These are phyloP conservation scores for Blastobotrys attinorum DNA, from an alignment of 805 yeast genomes.

Conservation along the genomic window DNA sequence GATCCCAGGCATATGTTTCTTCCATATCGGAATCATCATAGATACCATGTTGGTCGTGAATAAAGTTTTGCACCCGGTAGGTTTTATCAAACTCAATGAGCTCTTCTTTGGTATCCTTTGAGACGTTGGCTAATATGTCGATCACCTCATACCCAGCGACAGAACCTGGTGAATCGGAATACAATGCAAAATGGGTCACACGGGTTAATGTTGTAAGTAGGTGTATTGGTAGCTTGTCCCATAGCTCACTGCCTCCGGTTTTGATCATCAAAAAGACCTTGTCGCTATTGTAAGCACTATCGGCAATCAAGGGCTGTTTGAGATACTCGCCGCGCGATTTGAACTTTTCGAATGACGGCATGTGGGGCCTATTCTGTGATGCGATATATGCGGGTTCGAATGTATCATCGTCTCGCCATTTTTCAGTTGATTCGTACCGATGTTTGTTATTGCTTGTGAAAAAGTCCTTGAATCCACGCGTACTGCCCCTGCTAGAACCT, in stretches of 20 bases:
- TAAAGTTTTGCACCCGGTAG: slow-evolving; percentile 21
- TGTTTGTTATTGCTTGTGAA: no score
- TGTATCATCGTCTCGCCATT: slow-evolving; percentile 10
- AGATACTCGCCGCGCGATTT: slow-evolving; percentile 13
- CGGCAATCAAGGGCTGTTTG: slow-evolving; percentile 13
- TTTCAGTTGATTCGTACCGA: slow-evolving; percentile 7
- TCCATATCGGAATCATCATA: slow-evolving; percentile 9
- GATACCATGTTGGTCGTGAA: slow-evolving; percentile 20
- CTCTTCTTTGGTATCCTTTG: slow-evolving; percentile 13
- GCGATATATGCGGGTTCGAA: slow-evolving; percentile 4
- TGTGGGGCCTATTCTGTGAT: slow-evolving; percentile 2
- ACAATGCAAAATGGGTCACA: slow-evolving; percentile 27
- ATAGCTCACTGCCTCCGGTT: slow-evolving; percentile 29
- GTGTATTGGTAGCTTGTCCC: slow-evolving; percentile 32
- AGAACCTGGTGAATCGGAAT: slow-evolving; percentile 27
- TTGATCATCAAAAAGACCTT: slow-evolving; percentile 29
- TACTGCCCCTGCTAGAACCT: no score
- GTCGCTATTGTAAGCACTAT: not conserved
- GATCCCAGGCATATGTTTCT: slow-evolving; percentile 22
- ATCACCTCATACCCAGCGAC: slow-evolving; percentile 28
- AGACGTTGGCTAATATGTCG: slow-evolving; percentile 24
- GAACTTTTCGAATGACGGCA: slow-evolving; percentile 4
- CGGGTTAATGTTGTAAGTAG: slow-evolving; percentile 27
- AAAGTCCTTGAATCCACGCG: no score
- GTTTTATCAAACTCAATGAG: slow-evolving; percentile 8